phyloP scores from a whole-genome alignment of 2,329 filamentous ascomycete species.

The Aureobasidium vineae region DNA sequence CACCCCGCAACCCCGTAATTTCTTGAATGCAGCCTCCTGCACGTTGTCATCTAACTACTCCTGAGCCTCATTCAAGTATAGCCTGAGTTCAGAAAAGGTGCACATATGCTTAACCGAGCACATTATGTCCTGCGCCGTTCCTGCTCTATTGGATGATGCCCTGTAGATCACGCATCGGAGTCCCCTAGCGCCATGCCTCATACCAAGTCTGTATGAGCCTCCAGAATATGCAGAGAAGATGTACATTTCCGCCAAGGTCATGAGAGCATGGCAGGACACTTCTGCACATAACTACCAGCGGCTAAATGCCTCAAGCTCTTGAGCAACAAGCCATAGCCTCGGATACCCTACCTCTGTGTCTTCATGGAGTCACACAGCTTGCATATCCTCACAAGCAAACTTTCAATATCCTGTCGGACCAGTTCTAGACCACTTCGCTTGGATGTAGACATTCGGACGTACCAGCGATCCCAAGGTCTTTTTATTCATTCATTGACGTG shows the following conservation, averaged over 20 bases:
- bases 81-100: background rate
- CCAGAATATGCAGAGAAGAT: background rate
- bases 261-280: background rate
- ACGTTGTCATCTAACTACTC: background rate
- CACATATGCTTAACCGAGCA: conserved; percentile 1
- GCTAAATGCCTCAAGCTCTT: background rate
- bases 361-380: background rate
- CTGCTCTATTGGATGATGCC: background rate
- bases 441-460: background rate
- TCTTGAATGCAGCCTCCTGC: background rate
- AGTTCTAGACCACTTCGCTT: conserved; percentile 17
- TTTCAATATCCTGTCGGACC: background rate
- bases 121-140: background rate
- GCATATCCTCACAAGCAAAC: background rate
- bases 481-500: conserved; percentile 12
- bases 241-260: background rate
- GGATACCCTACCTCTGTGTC: background rate
- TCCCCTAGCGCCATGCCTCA: background rate
- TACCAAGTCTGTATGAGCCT: background rate
- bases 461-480: background rate
- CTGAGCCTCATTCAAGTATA: background rate
- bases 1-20: conserved; percentile 10
- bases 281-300: background rate
- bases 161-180: background rate
- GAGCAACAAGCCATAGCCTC: background rate